phyloP scores from a whole-genome alignment of 257 asterid species.

The Scutellaria barbata region DNA sequence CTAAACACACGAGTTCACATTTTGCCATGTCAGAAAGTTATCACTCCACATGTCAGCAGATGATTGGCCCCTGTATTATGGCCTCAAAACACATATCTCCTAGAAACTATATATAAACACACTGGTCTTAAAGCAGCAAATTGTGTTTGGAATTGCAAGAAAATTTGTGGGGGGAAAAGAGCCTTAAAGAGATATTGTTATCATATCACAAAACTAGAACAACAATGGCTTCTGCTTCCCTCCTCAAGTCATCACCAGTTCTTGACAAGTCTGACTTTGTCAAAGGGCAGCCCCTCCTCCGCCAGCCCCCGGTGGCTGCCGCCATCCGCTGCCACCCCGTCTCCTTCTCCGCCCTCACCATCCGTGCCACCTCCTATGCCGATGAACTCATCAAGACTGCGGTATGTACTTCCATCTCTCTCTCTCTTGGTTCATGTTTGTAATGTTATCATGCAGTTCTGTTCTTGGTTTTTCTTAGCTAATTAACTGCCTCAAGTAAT shows the following conservation, averaged over 20 bases:
- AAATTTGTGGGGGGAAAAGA: slow-evolving; percentile 33
- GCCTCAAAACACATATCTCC: slow-evolving; percentile 40
- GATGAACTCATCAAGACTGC: slow-evolving; percentile 45
- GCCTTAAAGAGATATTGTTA: slow-evolving; percentile 30
- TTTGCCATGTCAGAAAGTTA: slow-evolving; percentile 34
- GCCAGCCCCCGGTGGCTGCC: slow-evolving; percentile 33
- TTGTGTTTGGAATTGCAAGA: slow-evolving; percentile 1
- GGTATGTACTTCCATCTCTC: slow-evolving; percentile 21
- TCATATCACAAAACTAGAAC: neutral
- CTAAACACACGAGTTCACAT: neutral
- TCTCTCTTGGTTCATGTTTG: slow-evolving; percentile 1
- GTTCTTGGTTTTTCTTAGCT: neutral
- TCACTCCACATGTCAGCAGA: slow-evolving; percentile 38
- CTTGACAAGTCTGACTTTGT: slow-evolving; percentile 70
- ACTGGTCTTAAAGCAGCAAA: neutral
- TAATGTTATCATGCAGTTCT: slow-evolving; percentile 3
- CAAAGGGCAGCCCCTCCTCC: slow-evolving; percentile 45
- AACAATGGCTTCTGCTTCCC: slow-evolving; percentile 71
- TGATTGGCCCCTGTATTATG: slow-evolving; percentile 31
- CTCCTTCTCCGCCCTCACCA: slow-evolving; percentile 35
- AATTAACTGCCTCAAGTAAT: no score
- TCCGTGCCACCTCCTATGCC: slow-evolving; percentile 42
- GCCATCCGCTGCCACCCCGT: slow-evolving; percentile 38
- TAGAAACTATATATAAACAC: slow-evolving; percentile 27
- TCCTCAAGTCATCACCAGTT: slow-evolving; percentile 68